These are phyloP conservation scores for Suillus americanus DNA, from an alignment of 768 basidiomycete genomes.

Conservation along the genomic window DNA sequence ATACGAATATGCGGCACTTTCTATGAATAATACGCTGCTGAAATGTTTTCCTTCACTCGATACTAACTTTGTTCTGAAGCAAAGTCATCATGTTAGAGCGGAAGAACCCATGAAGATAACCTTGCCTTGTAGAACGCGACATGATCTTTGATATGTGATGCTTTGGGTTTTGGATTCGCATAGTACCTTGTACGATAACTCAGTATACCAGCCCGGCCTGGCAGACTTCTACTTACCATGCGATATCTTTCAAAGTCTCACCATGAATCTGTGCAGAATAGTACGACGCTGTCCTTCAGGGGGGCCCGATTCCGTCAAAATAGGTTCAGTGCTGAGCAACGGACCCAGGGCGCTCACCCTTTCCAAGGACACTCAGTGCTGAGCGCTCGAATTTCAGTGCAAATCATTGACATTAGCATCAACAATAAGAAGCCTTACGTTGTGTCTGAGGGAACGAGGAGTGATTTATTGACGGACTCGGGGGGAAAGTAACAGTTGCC, in stretches of 20 bases:
- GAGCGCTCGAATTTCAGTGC: background rate
- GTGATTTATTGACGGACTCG: conserved; percentile 41
- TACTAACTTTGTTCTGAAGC: background rate
- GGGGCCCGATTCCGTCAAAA: background rate
- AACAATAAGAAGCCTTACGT: conserved; percentile 34
- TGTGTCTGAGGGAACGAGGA: conserved; percentile 53
- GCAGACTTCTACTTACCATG: conserved; percentile 50
- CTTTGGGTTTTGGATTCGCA: conserved; percentile 52
- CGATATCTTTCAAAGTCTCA: conserved; percentile 52
- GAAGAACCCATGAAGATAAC: background rate
- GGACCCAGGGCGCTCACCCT: conserved; percentile 44
- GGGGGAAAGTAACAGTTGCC: conserved; percentile 78
- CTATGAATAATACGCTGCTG: background rate
- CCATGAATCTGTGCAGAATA: conserved; percentile 57
- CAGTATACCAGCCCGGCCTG: background rate
- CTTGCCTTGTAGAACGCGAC: conserved; percentile 79
- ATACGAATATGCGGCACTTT: background rate
- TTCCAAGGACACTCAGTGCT: conserved; percentile 71
- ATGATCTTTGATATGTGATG: conserved; percentile 60
- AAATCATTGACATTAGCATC: background rate
- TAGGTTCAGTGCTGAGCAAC: background rate
- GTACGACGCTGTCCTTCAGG: conserved; percentile 58
- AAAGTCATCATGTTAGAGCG: background rate
- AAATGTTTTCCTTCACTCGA: background rate
- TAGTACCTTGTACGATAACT: conserved; percentile 33